These are phyloP conservation scores for Chaetomiaceae sp. DNA, from an alignment of 2,329 filamentous ascomycete genomes.

Conservation along the genomic window DNA sequence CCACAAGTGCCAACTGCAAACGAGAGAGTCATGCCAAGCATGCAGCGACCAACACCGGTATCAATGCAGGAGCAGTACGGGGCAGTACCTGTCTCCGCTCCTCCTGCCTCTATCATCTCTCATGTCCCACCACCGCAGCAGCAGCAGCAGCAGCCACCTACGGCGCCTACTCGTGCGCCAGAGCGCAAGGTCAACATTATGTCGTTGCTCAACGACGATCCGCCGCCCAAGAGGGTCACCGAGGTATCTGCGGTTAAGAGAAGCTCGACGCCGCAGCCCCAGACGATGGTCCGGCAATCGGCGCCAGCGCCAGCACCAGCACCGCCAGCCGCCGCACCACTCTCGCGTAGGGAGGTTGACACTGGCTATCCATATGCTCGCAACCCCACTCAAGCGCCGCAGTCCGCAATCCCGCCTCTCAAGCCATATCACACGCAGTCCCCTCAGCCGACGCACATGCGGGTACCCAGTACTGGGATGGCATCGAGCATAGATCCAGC, in stretches of 20 bases:
- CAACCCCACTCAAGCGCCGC: constrained; percentile 33
- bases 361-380: constrained; percentile 43
- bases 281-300: constrained; percentile 37
- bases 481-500: constrained; percentile 37
- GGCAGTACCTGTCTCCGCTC: constrained; percentile 13
- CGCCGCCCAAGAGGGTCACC: constrained; percentile 45
- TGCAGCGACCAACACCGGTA: constrained; percentile 33
- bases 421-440: constrained; percentile 50
- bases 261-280: constrained; percentile 50
- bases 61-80: constrained; percentile 25
- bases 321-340: constrained; percentile 35
- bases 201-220: constrained; percentile 59
- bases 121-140: constrained; percentile 33
- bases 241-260: constrained; percentile 42
- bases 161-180: constrained; percentile 38
- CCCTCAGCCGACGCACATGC: constrained; percentile 45
- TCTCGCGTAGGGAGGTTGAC: constrained; percentile 43
- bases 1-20: constrained; percentile 10
- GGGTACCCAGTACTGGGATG: constrained; percentile 41
- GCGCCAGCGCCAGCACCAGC: constrained; percentile 38
- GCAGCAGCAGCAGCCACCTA: constrained; percentile 35
- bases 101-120: constrained; percentile 25
- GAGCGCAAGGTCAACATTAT: constrained; percentile 62
- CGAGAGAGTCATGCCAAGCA: constrained; percentile 36
- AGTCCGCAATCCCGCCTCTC: constrained; percentile 49